phyloP scores from a whole-genome alignment of 768 basidiomycete species.

The Kwoniella dejecticola region DNA sequence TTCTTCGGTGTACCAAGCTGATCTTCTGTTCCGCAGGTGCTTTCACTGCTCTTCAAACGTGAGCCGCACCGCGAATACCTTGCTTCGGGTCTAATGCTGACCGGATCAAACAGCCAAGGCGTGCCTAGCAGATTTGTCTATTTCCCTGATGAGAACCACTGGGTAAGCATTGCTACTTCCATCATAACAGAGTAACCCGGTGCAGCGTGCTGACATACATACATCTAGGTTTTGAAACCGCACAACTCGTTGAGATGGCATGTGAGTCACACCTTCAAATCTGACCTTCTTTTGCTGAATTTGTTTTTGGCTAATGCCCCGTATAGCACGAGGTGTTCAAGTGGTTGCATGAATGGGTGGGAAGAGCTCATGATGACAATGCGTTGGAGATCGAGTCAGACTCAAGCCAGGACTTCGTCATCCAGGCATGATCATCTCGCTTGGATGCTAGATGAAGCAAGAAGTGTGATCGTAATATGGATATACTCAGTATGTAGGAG shows the following conservation, averaged over 20 bases:
- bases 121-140: slow-evolving; percentile 44
- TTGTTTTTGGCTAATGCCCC: background rate
- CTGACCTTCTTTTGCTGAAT: background rate
- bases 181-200: too few species aligned
- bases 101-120: slow-evolving; percentile 65
- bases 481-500: too few species aligned
- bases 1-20: background rate
- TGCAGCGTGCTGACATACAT: background rate
- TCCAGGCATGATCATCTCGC: background rate
- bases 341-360: slow-evolving; percentile 69
- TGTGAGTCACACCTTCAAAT: slow-evolving; percentile 30
- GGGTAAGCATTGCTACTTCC: slow-evolving; percentile 55
- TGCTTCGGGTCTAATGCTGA: slow-evolving; percentile 59
- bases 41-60: slow-evolving; percentile 73
- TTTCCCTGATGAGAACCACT: slow-evolving; percentile 57
- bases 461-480: too few species aligned
- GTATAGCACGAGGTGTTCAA: slow-evolving; percentile 74
- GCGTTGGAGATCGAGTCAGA: background rate
- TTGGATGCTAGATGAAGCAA: too few species aligned
- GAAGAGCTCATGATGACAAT: slow-evolving; percentile 19
- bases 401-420: background rate
- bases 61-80: slow-evolving; percentile 20
- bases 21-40: slow-evolving; percentile 57
- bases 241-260: slow-evolving; percentile 68
- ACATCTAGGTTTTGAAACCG: slow-evolving; percentile 61